These are phyloP conservation scores for Ustilago shanxiensis DNA, from an alignment of 1,284 basidiomycete species.

Conservation along the genomic window DNA sequence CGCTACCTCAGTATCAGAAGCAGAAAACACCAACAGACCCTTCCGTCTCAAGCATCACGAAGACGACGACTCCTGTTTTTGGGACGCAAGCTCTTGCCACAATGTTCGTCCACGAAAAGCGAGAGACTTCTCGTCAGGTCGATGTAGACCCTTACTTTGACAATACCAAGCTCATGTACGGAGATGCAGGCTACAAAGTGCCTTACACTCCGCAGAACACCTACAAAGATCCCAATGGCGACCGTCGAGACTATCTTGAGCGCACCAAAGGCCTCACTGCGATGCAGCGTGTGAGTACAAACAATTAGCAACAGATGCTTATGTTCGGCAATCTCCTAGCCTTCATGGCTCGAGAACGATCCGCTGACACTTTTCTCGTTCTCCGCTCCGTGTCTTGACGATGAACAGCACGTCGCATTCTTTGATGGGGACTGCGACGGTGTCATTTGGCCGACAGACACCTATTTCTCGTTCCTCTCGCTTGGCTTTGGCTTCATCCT, in stretches of 20 bases:
- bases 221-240: slow-evolving; percentile 49
- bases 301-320: neutral
- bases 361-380: neutral
- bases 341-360: no score
- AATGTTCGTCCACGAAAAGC: slow-evolving; percentile 21
- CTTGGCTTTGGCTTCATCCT: slow-evolving; percentile 73
- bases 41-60: neutral
- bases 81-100: neutral
- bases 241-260: slow-evolving; percentile 48
- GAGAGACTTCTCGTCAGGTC: slow-evolving; percentile 30
- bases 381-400: neutral
- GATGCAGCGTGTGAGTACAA: slow-evolving; percentile 70
- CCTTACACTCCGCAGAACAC: slow-evolving; percentile 58
- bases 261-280: slow-evolving; percentile 51
- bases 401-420: slow-evolving; percentile 72
- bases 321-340: no score
- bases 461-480: slow-evolving; percentile 73
- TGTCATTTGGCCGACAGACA: slow-evolving; percentile 75
- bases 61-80: no score
- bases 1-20: neutral
- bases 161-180: slow-evolving; percentile 42
- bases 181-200: slow-evolving; percentile 37
- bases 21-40: no score
- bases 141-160: slow-evolving; percentile 54
- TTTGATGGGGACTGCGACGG: slow-evolving; percentile 74